Evolutionary conservation across 148 eudicot genomes (phyloP), one percentile per base, ranked within the genome.

Genomic region (Camellia japonica): DNA sequence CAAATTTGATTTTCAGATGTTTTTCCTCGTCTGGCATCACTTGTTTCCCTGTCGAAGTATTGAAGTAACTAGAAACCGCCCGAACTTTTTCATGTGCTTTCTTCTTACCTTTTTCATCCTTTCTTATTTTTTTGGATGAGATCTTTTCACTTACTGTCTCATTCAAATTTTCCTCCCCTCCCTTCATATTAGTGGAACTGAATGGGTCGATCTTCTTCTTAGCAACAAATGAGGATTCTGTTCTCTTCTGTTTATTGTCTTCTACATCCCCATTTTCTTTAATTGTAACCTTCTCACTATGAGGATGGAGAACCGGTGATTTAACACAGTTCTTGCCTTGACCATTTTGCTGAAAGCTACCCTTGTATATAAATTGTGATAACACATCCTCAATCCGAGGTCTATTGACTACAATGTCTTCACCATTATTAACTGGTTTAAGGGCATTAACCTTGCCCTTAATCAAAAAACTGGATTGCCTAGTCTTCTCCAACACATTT

Each of bases 311-410:
- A 77, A 65, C 70, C 44, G 16, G 61, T 66, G 80, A 30, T 15
- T 51, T 65, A 12, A 65, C 38, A 65, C 8, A 2, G 41, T 49
- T 30, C 0, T 52, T 65, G 71, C 3, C 30, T n/a, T 41, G 78
- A 43, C 71, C 54, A 73, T 38, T 87, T 54, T 51, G 14, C 10
- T 20, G 19, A 15, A 54, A 61, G 38, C 42, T 44, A 19, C 86
- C 79, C 67, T 77, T 81, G 82, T 78, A 89, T 56, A 58, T 51
- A 84, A 78, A 89, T 72, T 79, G 78, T 47, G 88, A 81, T n/a
- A 89, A 64, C 3, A 89, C 5, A 58, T 84, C 80, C 46, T 84
- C 87, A 69, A 86, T 6, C 51, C 44, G 62, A 23, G 20, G 62
- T 46, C 76, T 23, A 71, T 19, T 71, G 73, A 46, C 23, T 46